Conservation (phyloP, 352 stramenopile species). For the Phytophthora europaea region DNA sequence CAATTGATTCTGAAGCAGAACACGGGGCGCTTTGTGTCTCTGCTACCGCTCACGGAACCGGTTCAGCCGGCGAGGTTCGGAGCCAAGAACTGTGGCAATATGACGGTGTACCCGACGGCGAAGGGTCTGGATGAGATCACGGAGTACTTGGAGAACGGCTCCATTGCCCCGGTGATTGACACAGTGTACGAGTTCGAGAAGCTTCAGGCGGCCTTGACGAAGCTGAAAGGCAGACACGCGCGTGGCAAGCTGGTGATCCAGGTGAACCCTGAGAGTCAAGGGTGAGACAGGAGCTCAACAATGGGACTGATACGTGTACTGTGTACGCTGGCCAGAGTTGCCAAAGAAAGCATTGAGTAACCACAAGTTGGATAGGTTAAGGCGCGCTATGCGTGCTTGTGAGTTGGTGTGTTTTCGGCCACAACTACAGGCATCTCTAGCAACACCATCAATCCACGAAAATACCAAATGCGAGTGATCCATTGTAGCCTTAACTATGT, state of each 20-base stretch:
- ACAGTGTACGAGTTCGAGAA: slow-evolving; percentile 53
- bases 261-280: slow-evolving; percentile 25
- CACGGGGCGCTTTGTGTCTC: slow-evolving; percentile 32
- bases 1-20: slow-evolving; percentile 35
- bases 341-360: background rate
- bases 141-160: slow-evolving; percentile 44
- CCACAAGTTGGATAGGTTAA: background rate
- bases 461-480: background rate
- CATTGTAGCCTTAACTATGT: background rate
- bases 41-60: slow-evolving; percentile 24
- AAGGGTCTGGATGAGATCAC: slow-evolving; percentile 28
- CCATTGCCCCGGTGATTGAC: slow-evolving; percentile 42
- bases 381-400: no score
- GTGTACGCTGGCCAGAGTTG: background rate
- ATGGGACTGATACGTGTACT: background rate
- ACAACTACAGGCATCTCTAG: background rate
- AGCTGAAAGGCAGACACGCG: slow-evolving; percentile 53
- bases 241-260: slow-evolving; percentile 65
- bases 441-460: background rate
- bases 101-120: slow-evolving; percentile 23
- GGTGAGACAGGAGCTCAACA: background rate
- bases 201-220: slow-evolving; percentile 43
- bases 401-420: no score
- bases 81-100: slow-evolving; percentile 19
- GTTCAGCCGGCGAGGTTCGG: slow-evolving; percentile 19